Evolutionary conservation across 306 rosid species (phyloP), one percentile per base, ranked within the genome.

Genomic region (Dicorynia guianensis): DNA sequence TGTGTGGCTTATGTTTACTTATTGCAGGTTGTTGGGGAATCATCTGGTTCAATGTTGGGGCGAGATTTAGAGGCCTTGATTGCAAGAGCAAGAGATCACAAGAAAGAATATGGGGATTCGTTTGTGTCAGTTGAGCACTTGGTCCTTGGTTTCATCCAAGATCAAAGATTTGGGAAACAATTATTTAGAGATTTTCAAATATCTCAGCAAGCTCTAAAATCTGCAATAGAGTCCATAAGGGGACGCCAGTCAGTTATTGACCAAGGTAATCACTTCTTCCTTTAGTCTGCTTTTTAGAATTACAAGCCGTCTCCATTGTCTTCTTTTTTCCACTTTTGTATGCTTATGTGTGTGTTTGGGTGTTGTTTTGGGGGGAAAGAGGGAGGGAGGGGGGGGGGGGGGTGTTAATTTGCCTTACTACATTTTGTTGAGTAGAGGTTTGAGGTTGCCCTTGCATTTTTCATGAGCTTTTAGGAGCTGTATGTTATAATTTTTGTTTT

Each of bases 51-150:
- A 56, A 87, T 96, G 93, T 76, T 96, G 67, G 99, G 99, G 73
- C 98, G 98, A 79, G 97, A 96, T 82, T 88, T 95, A 90, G 99
- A 95, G 82, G 99, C 88, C 60, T 79, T 95, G 80, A 63, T 95
- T 84, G 93, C 89, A 75, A 92, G 93, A 85, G 92, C 97, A 60
- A 92, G 97, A 81, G 97, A 89, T 36, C 79, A 79, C 82, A 95
- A 92, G 86, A 95, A 90, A 82, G 96, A 90, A 70, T 92, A 90
- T 81, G 96, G 93, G 53, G 99, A 95, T 59, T 95, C 99, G 44
- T 95, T 87, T 85, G 93, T 95, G 74, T 95, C 99, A 39, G 99
- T 95, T 55, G 99, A 95, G 80, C 99, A 95, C 72, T 78, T 95
- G 87, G 93, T 92, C 89, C 99, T 95, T 75, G 96, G 97, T 81